Evolutionary conservation across 2,329 filamentous ascomycete genomes (phyloP), one percentile per base, ranked within the genome.

Genomic region (Aaosphaeria arxii): DNA sequence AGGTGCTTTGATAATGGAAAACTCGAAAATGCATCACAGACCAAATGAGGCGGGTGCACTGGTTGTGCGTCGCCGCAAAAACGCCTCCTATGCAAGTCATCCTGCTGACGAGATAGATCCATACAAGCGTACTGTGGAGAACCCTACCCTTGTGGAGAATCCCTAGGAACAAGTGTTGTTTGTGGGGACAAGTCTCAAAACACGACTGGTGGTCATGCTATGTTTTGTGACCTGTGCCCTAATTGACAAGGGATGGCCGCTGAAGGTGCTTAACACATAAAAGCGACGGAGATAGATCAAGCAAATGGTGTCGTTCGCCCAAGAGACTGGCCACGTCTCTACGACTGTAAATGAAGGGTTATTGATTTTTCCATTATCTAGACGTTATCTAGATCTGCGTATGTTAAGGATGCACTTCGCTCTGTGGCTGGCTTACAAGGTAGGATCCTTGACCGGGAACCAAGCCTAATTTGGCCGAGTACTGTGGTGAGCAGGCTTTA

Each of bases 111-210:
- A 31, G 52, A 59, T 60, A 39, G 47, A 62, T 57, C 31, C 32
- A 58, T 58, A 52, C 54, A 65, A 65, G 63, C 61, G 61, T 53
- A 58, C 47, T 60, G 59, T 49, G 52, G 57, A 57, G 59, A 54
- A 58, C 39, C 43, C 45, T 51, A 45, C 36, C 44, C 42, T 11
- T 41, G 55, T 43, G 46, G 51, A 58, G 48, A 53, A 45, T 62
- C 52, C 52, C 56, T 56, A 59, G 41, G 62, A 61, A 60, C 57
- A 52, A 58, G 57, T 53, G 59, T 58, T 56, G 55, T 57, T 54
- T 54, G 45, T 54, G 61, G 58, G 53, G 51, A 49, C 30, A 42
- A 47, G 39, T 40, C 44, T 46, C 50, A 52, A 49, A 48, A 47
- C 48, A 59, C 49, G 53, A 53, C 48, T 51, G 46, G 50, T 49